phyloP scores from a whole-genome alignment of 2,329 filamentous ascomycete genomes.

The Cladophialophora chaetospira region DNA sequence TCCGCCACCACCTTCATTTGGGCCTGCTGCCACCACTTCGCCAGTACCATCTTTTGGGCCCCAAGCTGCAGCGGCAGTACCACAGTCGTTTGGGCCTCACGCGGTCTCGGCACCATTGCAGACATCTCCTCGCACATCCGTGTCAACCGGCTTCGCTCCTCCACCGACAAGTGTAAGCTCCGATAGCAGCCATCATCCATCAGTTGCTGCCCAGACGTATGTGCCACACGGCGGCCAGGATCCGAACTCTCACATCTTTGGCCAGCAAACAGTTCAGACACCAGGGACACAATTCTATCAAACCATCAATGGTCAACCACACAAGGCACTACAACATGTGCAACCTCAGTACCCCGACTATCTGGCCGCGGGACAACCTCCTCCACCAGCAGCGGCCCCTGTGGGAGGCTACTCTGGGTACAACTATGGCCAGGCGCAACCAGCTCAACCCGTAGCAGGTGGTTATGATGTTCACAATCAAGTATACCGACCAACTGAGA shows the following conservation, averaged over 20 bases:
- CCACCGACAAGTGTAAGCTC: slow-evolving; percentile 14
- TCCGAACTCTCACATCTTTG: slow-evolving; percentile 26
- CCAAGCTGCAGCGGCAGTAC: slow-evolving; percentile 12
- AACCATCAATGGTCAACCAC: slow-evolving; percentile 28
- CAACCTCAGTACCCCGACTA: slow-evolving; percentile 40
- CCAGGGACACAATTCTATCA: slow-evolving; percentile 37
- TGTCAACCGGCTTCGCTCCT: slow-evolving; percentile 14
- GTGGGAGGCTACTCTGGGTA: slow-evolving; percentile 45
- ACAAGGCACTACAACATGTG: slow-evolving; percentile 37
- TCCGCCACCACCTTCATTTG: slow-evolving; percentile 17
- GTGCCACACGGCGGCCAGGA: slow-evolving; percentile 17
- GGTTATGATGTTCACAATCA: slow-evolving; percentile 49
- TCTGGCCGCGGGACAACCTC: slow-evolving; percentile 33
- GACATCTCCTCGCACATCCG: slow-evolving; percentile 25
- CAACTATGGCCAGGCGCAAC: slow-evolving; percentile 41
- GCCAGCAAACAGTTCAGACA: slow-evolving; percentile 28
- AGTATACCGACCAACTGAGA: slow-evolving; percentile 49
- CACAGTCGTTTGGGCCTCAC: slow-evolving; percentile 28
- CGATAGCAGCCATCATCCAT: slow-evolving; percentile 20
- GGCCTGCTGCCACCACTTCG: slow-evolving; percentile 19
- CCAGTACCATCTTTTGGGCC: slow-evolving; percentile 23
- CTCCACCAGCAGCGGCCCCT: slow-evolving; percentile 20
- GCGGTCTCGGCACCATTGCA: slow-evolving; percentile 22
- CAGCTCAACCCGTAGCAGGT: slow-evolving; percentile 32
- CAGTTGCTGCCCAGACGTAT: slow-evolving; percentile 27